These are phyloP conservation scores for Hortaea werneckii DNA, from an alignment of 2,329 filamentous ascomycete species.

Conservation along the genomic window DNA sequence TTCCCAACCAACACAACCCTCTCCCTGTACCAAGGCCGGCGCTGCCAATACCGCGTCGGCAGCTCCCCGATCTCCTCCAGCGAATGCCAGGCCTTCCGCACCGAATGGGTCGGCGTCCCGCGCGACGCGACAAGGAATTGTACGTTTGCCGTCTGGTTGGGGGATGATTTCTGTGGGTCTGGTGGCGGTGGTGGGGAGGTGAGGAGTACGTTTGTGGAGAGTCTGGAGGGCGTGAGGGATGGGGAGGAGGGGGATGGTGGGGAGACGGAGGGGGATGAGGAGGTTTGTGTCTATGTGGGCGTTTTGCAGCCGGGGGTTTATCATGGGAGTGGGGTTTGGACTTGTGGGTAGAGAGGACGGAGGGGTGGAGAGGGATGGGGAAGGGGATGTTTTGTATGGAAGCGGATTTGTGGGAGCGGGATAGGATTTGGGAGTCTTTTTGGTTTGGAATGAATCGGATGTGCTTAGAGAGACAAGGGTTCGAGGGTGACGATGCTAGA, in stretches of 20 bases:
- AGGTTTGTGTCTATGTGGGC: slow-evolving; percentile 10
- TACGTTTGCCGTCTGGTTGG: slow-evolving; percentile 10
- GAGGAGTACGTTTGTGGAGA: too few relatives aligned
- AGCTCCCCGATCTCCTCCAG: slow-evolving; percentile 6
- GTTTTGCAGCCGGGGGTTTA: slow-evolving; percentile 17
- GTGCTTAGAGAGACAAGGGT: too few relatives aligned
- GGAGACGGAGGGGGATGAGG: slow-evolving; percentile 2
- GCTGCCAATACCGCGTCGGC: slow-evolving; percentile 9
- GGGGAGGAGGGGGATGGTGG: neutral
- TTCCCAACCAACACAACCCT: slow-evolving; percentile 7
- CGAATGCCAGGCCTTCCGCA: slow-evolving; percentile 9
- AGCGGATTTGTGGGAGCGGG: too few relatives aligned
- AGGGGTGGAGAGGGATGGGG: too few relatives aligned
- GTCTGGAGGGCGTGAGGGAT: too few relatives aligned
- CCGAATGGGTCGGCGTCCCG: slow-evolving; percentile 10
- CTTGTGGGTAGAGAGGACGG: slow-evolving; percentile 12
- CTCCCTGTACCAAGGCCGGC: slow-evolving; percentile 7
- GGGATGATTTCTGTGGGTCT: slow-evolving; percentile 11
- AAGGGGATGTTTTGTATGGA: too few relatives aligned
- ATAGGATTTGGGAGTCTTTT: too few relatives aligned
- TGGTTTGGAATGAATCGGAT: too few relatives aligned
- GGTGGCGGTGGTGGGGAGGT: slow-evolving; percentile 3
- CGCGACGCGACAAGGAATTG: slow-evolving; percentile 11
- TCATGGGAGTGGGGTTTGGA: slow-evolving; percentile 14
- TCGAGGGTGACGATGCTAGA: too few relatives aligned